Evolutionary conservation across 2,329 filamentous ascomycete species (phyloP), one percentile per base, ranked within the genome.

Genomic region (Trichoderma lentiforme): DNA sequence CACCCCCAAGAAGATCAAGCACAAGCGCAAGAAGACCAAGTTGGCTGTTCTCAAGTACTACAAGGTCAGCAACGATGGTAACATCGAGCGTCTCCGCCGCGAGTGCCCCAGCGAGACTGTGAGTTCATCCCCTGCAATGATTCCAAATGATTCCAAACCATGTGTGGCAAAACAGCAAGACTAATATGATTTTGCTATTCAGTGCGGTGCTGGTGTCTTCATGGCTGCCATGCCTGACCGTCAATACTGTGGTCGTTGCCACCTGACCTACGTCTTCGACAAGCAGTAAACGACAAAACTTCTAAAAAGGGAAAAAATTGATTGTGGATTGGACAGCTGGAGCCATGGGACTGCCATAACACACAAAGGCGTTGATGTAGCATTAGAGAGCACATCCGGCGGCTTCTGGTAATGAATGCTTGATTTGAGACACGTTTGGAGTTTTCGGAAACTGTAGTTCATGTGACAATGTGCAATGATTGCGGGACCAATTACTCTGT

Each of bases 11-110:
- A 99, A 99, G 94, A 99, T 99, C 93, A 99, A 99, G 96, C 96
- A 99, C 92, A 99, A 99, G 95, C 93, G 94, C 90, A 99, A 98
- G 94, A 99, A 99, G 95, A 97, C 93, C 91, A 99, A 99, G 93
- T 89, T 99, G 86, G 96, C 96, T 82, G 95, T 99, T 80, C 95
- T 99, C 86, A 99, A 99, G 92, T 99, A 99, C 93, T 99, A 99
- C 93, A 99, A 99, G 93, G 96, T 99, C 81, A 96, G 98, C 86
- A 94, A 93, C 81, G 96, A 99, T 82, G 96, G 97, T 87, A 98
- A 98, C 92, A 98, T 99, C 82, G 96, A 99, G 93, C 96, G 96
- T 83, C 92, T 99, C 79, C 91, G 97, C 84, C 91, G 96, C 86
- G 97, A 99, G 91, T 99, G 96, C 90, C 96, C 97, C 78, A 87